Evolutionary conservation across 2,329 filamentous ascomycete genomes (phyloP).

Genomic region (Exophiala dermatitidis): DNA sequence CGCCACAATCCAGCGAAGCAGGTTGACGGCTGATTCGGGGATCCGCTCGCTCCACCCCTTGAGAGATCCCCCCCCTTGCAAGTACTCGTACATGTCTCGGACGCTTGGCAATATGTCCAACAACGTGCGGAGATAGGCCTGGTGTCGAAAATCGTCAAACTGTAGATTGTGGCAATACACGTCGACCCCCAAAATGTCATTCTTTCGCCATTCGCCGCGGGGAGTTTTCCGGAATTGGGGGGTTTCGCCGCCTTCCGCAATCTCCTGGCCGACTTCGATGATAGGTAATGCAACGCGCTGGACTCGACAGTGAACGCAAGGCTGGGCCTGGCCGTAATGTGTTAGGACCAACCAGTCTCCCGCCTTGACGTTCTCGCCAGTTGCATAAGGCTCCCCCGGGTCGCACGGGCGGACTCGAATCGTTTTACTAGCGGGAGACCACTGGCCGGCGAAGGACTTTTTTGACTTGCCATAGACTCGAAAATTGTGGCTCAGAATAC

Average conservation of each 20-base stretch:
- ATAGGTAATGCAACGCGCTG: slow-evolving; percentile 8
- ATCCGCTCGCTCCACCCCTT: slow-evolving; percentile 53
- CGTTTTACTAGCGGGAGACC: not conserved
- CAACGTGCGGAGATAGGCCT: slow-evolving; percentile 33
- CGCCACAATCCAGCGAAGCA: slow-evolving; percentile 81
- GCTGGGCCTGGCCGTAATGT: not conserved
- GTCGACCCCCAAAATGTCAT: not conserved
- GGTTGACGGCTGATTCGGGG: slow-evolving; percentile 56
- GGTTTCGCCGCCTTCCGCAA: not conserved
- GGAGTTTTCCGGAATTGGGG: not conserved
- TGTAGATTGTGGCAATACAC: slow-evolving; percentile 32
- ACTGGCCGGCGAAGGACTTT: not conserved
- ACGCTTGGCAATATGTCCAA: slow-evolving; percentile 38
- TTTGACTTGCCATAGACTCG: no score
- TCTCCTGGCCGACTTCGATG: slow-evolving; percentile 9
- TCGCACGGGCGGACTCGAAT: not conserved
- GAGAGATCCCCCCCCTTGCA: slow-evolving; percentile 39
- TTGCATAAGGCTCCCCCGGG: not conserved
- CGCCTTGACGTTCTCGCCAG: slow-evolving; percentile 1
- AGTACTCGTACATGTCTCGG: slow-evolving; percentile 39
- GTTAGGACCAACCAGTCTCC: slow-evolving; percentile 21
- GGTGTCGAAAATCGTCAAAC: slow-evolving; percentile 34
- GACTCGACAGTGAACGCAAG: slow-evolving; percentile 12
- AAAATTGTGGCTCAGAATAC: no score
- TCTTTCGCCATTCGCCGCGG: no score